Evolutionary conservation across 768 basidiomycete species (phyloP).

Genomic region (Macrolepiota fuliginosa): DNA sequence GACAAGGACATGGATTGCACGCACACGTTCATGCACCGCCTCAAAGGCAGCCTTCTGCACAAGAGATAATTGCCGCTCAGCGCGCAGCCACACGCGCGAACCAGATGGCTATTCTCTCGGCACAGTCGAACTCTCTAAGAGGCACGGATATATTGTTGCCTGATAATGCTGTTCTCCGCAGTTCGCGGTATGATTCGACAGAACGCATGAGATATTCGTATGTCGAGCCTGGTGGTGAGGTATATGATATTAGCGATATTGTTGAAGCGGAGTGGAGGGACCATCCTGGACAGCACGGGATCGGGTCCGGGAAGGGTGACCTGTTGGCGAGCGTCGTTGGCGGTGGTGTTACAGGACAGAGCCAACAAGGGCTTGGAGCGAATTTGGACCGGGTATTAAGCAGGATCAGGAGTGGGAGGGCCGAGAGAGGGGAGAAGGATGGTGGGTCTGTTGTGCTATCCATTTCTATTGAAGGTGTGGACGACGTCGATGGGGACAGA

Average conservation of each 20-base stretch:
- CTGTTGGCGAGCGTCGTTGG: constrained; percentile 65
- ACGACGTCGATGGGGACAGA: neutral
- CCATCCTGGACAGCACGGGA: constrained; percentile 18
- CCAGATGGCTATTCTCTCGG: constrained; percentile 77
- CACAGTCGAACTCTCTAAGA: constrained; percentile 79
- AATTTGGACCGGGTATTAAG: constrained; percentile 72
- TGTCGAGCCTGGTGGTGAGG: constrained; percentile 86
- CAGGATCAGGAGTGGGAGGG: constrained; percentile 69
- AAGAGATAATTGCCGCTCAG: constrained; percentile 93
- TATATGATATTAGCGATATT: constrained; percentile 91
- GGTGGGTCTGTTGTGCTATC: constrained; percentile 17
- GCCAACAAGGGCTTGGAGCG: constrained; percentile 60
- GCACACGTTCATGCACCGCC: constrained; percentile 20
- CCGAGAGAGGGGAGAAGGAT: constrained; percentile 35
- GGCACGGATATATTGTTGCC: constrained; percentile 89
- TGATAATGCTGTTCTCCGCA: constrained; percentile 82
- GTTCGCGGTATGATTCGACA: constrained; percentile 67
- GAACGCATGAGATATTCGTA: constrained; percentile 91
- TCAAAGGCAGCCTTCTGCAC: constrained; percentile 52
- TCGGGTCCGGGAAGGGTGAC: constrained; percentile 44
- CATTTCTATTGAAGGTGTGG: neutral
- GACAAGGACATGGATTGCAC: constrained; percentile 25
- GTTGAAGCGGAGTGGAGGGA: constrained; percentile 87
- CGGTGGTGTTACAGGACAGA: constrained; percentile 24
- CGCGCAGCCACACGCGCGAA: constrained; percentile 83